Base-by-base conservation (phyloP, 176 grass and related monocot genomes). In the Avena insularis region DNA sequence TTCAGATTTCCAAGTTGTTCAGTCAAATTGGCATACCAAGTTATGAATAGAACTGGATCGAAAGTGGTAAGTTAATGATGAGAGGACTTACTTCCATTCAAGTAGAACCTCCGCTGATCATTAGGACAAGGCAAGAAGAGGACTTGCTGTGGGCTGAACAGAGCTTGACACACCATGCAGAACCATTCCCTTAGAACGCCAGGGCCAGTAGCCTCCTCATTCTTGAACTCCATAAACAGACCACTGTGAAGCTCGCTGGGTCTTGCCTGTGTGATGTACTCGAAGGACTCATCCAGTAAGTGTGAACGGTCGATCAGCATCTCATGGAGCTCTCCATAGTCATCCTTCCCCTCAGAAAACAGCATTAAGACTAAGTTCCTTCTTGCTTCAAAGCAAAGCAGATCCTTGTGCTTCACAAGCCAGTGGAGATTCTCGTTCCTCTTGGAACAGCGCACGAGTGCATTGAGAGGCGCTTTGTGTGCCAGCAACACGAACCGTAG, bases 141-240 rank as follows among this genome's bases (percentile, higher is more conserved):
- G 60, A 94, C 94, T 87, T 94, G 93, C 60, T 99, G 90, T 8
- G 92, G 94, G 76, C 91, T 97, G 83, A 99, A 97, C 77, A 99
- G 90, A 85, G 90, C 92, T 85, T 88, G 86, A 53, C 92, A 99
- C 77, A 99, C 91, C 82, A 99, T 86, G 81, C 87, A 93, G 78
- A 99, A 99, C 97, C 97, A 99, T 82, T 99, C 97, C 76, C 97
- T 96, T 51, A 99, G 80, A 79, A 99, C 97, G 6, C 97, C 97
- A 84, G 97, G 97, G 50, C 97, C 97, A 17, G 97, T 99, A 43
- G 97, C 97, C 81, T 99, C 97, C 89, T 99, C 97, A 67, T 94
- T 94, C 93, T 99, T 99, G 86, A 99, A 99, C 89, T 99, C 97
- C 94, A 99, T 94, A 84, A 99, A 99, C 19, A 99, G 78, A 25